Evolutionary conservation across 345 rosid species (phyloP).

Genomic region (Dimocarpus longan): DNA sequence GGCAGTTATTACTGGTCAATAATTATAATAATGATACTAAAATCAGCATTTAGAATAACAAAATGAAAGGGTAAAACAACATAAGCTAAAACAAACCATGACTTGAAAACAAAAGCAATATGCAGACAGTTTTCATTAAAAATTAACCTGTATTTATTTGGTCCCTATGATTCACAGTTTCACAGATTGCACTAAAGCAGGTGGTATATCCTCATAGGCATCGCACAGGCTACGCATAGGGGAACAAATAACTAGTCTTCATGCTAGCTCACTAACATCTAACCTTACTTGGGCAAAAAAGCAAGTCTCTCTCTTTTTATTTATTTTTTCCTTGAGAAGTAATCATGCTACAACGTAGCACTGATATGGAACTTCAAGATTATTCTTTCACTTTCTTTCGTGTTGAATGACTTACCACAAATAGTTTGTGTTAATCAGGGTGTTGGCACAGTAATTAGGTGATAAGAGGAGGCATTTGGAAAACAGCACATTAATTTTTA

Average conservation of each 20-base stretch:
- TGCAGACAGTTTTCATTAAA: background rate
- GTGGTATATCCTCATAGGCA: background rate
- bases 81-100: background rate
- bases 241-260: background rate
- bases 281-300: background rate
- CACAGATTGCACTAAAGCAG: background rate
- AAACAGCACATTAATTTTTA: background rate
- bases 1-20: background rate
- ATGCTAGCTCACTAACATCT: background rate
- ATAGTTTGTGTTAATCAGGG: background rate
- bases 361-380: background rate
- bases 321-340: background rate
- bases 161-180: background rate
- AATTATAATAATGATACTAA: conserved; percentile 2
- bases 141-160: background rate
- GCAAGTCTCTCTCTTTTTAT: background rate
- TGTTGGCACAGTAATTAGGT: background rate
- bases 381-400: background rate
- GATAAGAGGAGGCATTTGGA: background rate
- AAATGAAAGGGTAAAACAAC: background rate
- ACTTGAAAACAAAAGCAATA: background rate
- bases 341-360: no score
- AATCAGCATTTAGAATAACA: background rate
- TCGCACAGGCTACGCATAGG: background rate
- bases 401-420: background rate